Evolutionary conservation across 495 filamentous ascomycete genomes (phyloP).

Genomic region (Trichoderma orchidacearum): DNA sequence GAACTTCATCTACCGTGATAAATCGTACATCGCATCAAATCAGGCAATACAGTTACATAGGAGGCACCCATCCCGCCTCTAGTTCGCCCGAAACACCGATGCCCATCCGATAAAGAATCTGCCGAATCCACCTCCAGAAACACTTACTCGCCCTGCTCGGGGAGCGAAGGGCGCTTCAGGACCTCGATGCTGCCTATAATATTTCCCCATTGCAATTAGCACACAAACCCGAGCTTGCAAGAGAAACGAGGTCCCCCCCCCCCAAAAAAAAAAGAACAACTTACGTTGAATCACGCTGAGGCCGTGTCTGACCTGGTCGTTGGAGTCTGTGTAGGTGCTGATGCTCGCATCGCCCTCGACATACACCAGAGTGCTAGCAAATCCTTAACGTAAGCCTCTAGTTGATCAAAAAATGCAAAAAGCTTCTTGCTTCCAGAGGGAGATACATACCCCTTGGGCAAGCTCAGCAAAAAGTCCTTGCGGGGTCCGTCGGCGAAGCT

Average conservation of each 20-base stretch:
- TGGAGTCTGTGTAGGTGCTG: slow-evolving; percentile 43
- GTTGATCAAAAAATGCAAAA: not conserved
- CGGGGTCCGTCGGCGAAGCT: slow-evolving; percentile 49
- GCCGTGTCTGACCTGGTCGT: slow-evolving; percentile 41
- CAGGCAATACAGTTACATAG: not conserved
- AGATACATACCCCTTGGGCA: slow-evolving; percentile 65
- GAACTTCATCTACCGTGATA: not conserved
- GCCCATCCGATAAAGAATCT: not conserved
- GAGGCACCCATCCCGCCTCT: not conserved
- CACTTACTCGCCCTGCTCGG: not conserved
- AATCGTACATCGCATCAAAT: not conserved
- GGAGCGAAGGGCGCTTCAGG: slow-evolving; percentile 17
- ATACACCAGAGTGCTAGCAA: slow-evolving; percentile 46
- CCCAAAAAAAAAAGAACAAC: too few species aligned
- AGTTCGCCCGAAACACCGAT: not conserved
- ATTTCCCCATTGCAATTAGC: not conserved
- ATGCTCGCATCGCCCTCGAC: slow-evolving; percentile 62
- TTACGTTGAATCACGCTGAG: slow-evolving; percentile 64
- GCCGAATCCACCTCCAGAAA: not conserved
- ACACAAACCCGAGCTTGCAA: not conserved
- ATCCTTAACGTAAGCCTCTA: not conserved
- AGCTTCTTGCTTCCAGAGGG: too few species aligned
- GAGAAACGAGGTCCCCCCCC: too few species aligned
- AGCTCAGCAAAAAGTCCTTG: slow-evolving; percentile 47
- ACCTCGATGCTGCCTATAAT: slow-evolving; percentile 45